Evolutionary conservation across 1,139 yeast genomes (phyloP), one percentile per base, ranked within the genome.

Genomic region (Suhomyces bolitotheri): DNA sequence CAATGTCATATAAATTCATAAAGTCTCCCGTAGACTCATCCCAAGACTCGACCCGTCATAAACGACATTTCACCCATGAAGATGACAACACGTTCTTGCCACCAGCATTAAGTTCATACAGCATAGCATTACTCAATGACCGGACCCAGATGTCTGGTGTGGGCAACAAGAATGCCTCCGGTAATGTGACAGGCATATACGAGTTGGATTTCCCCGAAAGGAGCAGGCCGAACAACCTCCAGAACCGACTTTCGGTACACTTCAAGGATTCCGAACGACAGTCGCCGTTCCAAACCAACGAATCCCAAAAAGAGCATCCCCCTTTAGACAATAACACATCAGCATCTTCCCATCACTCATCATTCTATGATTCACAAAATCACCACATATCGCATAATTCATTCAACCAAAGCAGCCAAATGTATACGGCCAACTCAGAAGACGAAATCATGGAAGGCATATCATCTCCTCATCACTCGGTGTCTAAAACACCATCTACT

Each of bases 91-190:
- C 78, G 16, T 72, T 75, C 41, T 65, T 75, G 39, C 86, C 87
- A 0, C 88, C 88, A 2, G 78, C 79, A 10, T 64, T 82, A 44
- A 80, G 86, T 51, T 73, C 82, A 9, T 80, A 80, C 42, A 58
- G 71, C 46, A 58, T 67, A 34, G 71, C 72, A 24, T 53, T 60
- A 33, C 52, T 66, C 33, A 60, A 61, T 43, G 65, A 58, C 25
- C 45, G 48, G 29, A 43, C 54, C 34, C 38, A 25, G 22, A 25
- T 24, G 3, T 36, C 38, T 12, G 35, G 36, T 17, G 16, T 17
- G 4, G 10, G 19, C 13, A n/a, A 13, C 16, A 8, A 21, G 11
- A 24, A 31, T 34, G 16, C 38, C 29, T 13, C 26, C 12, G 20
- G 14, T 22, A 29, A 44, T 36, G 49, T 61, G 12, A 61, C 66